A percentile compares a stretch with the other conserved stretches of the same genome.
Evolutionary conservation across 805 yeast genomes (phyloP).

Genomic region (Saturnispora ahearnii): DNA sequence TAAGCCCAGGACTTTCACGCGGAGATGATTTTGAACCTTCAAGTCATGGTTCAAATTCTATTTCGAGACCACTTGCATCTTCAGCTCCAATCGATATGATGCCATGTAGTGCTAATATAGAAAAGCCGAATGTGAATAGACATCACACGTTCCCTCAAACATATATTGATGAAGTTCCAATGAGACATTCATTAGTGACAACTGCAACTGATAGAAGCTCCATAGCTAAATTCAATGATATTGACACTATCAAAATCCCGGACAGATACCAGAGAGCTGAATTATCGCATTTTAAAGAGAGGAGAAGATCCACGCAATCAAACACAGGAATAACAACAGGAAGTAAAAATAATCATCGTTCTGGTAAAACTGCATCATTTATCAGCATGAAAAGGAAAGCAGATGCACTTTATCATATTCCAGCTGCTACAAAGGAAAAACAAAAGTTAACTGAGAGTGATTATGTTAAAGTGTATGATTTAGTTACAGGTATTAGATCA

Average conservation of each 20-base stretch:
- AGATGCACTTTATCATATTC: constrained; percentile 25
- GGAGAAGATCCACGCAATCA: neutral
- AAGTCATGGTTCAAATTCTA: neutral
- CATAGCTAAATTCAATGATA: constrained; percentile 15
- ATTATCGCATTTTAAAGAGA: neutral
- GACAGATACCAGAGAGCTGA: constrained; percentile 21
- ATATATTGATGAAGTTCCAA: neutral
- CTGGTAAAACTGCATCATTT: constrained; percentile 19
- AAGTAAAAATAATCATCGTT: neutral
- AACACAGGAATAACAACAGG: constrained; percentile 3
- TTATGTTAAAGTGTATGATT: constrained; percentile 89
- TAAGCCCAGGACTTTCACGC: neutral
- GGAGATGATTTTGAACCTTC: neutral
- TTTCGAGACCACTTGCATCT: neutral
- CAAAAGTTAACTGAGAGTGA: constrained; percentile 59
- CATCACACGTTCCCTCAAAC: constrained; percentile 2
- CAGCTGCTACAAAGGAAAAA: constrained; percentile 18
- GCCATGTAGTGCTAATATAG: neutral
- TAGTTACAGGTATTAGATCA: constrained; percentile 94
- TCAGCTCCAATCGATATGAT: neutral
- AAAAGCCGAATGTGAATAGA: neutral
- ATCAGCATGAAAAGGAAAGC: constrained; percentile 19
- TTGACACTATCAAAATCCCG: constrained; percentile 24
- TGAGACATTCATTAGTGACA: constrained; percentile 4
- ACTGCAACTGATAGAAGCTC: constrained; percentile 18